Evolutionary conservation across 495 filamentous ascomycete species (phyloP), one percentile per base, ranked within the genome.

Genomic region (Daldinia childiae): DNA sequence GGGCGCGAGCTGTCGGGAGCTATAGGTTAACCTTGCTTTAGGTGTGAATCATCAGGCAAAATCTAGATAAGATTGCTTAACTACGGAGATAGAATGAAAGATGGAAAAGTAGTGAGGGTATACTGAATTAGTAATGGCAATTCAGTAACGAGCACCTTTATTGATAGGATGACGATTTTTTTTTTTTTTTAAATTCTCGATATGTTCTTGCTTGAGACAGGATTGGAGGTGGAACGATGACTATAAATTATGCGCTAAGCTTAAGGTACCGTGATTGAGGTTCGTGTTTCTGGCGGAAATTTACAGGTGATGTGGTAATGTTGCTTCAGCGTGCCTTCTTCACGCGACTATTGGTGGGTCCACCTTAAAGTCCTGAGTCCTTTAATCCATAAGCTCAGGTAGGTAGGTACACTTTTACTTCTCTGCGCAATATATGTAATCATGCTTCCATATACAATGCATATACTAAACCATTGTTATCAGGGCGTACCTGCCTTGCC

Each of bases 21-120:
- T 48, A 24, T 48, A 21, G 62, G 61, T 58, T 45, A 32, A 64
- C 58, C 26, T 72, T 66, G 65, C 58, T 66, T 77, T 67, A 77
- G 62, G 59, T 64, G 65, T 65, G 60, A 73, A 76, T 73, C 73
- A 77, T 77, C 62, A 65, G 71, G 73, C 62, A 68, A 14, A 24
- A 54, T 32, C 36, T 55, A 56, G 48, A 30, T 36, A 58, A 15
- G 59, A 54, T 34, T 61, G 62, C 36, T 58, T 34, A 36, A 41
- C n/a, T n/a, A n/a, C n/a, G n/a, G 21, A 63, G 56, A 24, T 24
- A 29, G 24, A 34, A 19, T 24, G 51, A 9, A 57, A 11, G 57
- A 41, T 15, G 45, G 36, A 67, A 21, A 58, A 21, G 55, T 11
- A 39, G 32, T 14, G 32, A 58, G 32, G 34, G 4, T 48, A 24